Evolutionary conservation across 805 yeast genomes (phyloP).

Genomic region (Teunomyces kruisii): DNA sequence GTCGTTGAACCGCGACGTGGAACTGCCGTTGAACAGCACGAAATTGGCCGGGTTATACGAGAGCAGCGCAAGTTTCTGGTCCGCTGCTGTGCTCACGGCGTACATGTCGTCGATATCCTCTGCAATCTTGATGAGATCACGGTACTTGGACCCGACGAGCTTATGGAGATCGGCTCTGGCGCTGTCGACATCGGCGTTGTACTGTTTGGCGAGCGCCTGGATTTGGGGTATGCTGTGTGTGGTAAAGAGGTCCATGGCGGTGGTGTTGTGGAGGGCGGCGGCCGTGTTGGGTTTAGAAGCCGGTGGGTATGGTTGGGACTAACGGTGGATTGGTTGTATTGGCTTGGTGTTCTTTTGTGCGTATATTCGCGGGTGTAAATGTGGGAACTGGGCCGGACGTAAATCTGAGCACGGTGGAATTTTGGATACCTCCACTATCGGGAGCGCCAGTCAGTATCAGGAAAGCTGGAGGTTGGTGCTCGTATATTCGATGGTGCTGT

Average conservation of each 20-base stretch:
- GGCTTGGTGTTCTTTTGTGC: neutral
- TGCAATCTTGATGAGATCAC: slow-evolving; percentile 45
- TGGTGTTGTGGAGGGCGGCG: neutral
- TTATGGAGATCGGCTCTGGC: slow-evolving; percentile 36
- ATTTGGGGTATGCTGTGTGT: slow-evolving; percentile 28
- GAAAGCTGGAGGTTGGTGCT: no score
- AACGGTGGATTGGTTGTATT: no score
- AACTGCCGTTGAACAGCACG: slow-evolving; percentile 23
- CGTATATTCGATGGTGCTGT: no score
- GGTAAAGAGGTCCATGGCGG: slow-evolving; percentile 29
- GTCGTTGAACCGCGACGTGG: slow-evolving; percentile 21
- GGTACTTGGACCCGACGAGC: slow-evolving; percentile 40
- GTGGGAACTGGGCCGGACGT: neutral
- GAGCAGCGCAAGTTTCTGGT: slow-evolving; percentile 27
- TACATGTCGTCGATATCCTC: slow-evolving; percentile 40
- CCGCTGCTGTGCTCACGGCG: slow-evolving; percentile 18
- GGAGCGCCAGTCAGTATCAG: no score
- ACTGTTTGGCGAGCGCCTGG: slow-evolving; percentile 28
- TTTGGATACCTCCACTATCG: neutral
- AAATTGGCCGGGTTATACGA: slow-evolving; percentile 31
- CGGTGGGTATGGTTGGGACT: no score
- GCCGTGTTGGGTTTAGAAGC: no score
- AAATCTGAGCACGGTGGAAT: slow-evolving; percentile 3
- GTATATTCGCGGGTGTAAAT: neutral
- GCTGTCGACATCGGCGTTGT: slow-evolving; percentile 22